phyloP scores from a whole-genome alignment of 108 stramenopile species.

The Pseudonitzschia pungens region DNA sequence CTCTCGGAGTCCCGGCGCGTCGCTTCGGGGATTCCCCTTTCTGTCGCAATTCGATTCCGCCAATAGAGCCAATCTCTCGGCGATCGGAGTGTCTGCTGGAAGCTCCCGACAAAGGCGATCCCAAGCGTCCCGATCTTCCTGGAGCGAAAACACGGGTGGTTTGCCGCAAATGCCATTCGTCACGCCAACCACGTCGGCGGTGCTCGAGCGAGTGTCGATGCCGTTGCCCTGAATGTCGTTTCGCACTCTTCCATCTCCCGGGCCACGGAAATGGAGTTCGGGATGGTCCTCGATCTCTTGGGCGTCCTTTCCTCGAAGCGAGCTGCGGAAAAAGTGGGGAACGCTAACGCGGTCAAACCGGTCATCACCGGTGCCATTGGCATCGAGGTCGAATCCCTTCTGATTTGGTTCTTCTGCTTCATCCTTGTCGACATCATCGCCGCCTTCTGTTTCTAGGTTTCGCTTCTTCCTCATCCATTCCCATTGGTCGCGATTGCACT shows the following conservation, averaged over 20 bases:
- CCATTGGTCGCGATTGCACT: slow-evolving; percentile 18
- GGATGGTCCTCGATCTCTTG: slow-evolving; percentile 7
- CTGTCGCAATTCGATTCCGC: slow-evolving; percentile 7
- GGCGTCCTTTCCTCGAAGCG: not conserved
- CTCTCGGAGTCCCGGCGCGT: slow-evolving; percentile 5
- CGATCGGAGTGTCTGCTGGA: slow-evolving; percentile 1
- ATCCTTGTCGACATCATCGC: not conserved
- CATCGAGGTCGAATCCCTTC: not conserved
- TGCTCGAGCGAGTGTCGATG: not conserved
- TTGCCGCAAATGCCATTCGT: not conserved
- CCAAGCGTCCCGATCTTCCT: slow-evolving; percentile 15
- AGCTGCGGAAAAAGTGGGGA: slow-evolving; percentile 1
- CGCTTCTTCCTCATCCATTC: not conserved
- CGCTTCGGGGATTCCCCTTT: slow-evolving; percentile 14
- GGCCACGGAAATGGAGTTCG: not conserved
- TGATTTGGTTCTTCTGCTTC: not conserved
- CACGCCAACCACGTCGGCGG: not conserved
- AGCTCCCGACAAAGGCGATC: slow-evolving; percentile 10
- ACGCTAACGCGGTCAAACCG: not conserved
- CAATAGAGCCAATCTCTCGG: slow-evolving; percentile 8
- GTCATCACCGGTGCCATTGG: not conserved
- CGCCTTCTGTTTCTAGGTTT: not conserved
- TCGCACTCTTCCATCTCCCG: not conserved
- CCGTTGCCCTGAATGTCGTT: not conserved
- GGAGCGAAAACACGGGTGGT: not conserved